Percentiles rank a stretch among this genome's conserved stretches.
phyloP scores from a whole-genome alignment of 2,329 filamentous ascomycete species.

The Remersonia thermophila region DNA sequence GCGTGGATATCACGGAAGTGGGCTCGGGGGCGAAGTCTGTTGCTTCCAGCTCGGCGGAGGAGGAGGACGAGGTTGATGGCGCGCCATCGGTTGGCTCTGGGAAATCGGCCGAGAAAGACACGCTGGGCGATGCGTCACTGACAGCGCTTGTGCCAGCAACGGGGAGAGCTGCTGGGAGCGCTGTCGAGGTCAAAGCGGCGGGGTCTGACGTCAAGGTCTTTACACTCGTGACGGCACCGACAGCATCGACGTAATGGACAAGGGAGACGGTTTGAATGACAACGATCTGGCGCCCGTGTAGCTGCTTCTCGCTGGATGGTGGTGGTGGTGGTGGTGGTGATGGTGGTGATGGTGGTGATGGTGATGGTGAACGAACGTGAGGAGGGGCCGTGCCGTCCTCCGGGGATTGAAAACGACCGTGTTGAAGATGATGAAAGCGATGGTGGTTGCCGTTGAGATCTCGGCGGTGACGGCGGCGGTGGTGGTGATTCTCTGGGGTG shows the following conservation, averaged over 20 bases:
- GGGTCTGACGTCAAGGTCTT: conserved; percentile 11
- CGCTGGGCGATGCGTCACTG: conserved; percentile 14
- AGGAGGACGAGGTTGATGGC: conserved; percentile 12
- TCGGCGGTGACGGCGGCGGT: conserved; percentile 18
- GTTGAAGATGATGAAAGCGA: conserved; percentile 19
- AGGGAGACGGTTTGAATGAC: conserved; percentile 44
- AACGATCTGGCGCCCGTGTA: conserved; percentile 25
- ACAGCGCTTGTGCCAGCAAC: conserved; percentile 26
- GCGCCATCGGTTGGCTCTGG: conserved; percentile 12
- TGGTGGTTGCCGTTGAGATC: conserved; percentile 20
- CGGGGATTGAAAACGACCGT: conserved; percentile 9
- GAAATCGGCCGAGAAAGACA: conserved; percentile 10
- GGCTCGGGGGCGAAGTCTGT: conserved; percentile 1
- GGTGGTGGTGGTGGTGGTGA: neutral
- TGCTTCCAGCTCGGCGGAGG: conserved; percentile 9
- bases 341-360: neutral
- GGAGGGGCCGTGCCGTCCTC: conserved; percentile 10
- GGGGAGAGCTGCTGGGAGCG: conserved; percentile 27
- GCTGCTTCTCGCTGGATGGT: conserved; percentile 14
- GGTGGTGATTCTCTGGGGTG: conserved; percentile 17
- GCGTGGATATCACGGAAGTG: conserved; percentile 15
- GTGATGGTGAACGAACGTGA: conserved; percentile 18
- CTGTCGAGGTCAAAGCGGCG: conserved; percentile 24
- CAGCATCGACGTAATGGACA: conserved; percentile 38
- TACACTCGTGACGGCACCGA: conserved; percentile 32